A percentile compares a stretch with the other conserved stretches of the same genome.
phyloP scores from a whole-genome alignment of 202 grass and related monocot genomes.

The Carex arenaria region DNA sequence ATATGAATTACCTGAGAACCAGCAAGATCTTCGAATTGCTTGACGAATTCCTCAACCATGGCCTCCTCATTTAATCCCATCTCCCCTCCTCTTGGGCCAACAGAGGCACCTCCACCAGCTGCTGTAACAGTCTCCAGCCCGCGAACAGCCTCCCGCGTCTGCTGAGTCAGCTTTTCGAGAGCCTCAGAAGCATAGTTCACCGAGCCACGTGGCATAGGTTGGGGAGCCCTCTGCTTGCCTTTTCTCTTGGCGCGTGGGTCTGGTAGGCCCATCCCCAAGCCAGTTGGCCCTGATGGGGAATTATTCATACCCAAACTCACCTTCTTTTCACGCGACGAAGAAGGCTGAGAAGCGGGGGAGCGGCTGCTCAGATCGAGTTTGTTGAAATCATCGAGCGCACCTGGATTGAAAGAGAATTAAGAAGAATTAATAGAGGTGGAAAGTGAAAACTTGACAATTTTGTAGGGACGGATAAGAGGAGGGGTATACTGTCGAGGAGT shows the following conservation, averaged over 20 bases:
- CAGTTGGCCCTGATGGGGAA: constrained; percentile 18
- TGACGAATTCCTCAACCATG: constrained; percentile 98
- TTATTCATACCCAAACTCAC: background rate
- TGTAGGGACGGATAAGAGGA: background rate
- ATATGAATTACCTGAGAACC: constrained; percentile 54
- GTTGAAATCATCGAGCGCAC: constrained; percentile 94
- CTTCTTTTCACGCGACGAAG: background rate
- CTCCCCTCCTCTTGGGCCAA: background rate
- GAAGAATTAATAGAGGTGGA: background rate
- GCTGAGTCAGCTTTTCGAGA: constrained; percentile 82
- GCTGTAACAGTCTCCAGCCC: constrained; percentile 75
- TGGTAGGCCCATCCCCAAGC: constrained; percentile 71
- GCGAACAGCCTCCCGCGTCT: constrained; percentile 78
- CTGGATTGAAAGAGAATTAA: constrained; percentile 21
- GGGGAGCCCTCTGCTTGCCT: constrained; percentile 37
- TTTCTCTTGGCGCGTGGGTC: constrained; percentile 57
- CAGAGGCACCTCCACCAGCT: constrained; percentile 21
- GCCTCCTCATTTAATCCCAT: constrained; percentile 48
- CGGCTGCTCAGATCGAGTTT: constrained; percentile 46
- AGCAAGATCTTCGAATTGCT: constrained; percentile 94
- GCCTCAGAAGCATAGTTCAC: constrained; percentile 69
- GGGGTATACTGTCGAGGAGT: constrained; percentile 70
- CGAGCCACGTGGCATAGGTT: background rate
- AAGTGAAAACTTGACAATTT: background rate
- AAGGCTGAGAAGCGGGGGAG: constrained; percentile 36